Evolutionary conservation across 805 yeast species (phyloP), one percentile per base, ranked within the genome.

Genomic region (Myxozyma geophila): DNA sequence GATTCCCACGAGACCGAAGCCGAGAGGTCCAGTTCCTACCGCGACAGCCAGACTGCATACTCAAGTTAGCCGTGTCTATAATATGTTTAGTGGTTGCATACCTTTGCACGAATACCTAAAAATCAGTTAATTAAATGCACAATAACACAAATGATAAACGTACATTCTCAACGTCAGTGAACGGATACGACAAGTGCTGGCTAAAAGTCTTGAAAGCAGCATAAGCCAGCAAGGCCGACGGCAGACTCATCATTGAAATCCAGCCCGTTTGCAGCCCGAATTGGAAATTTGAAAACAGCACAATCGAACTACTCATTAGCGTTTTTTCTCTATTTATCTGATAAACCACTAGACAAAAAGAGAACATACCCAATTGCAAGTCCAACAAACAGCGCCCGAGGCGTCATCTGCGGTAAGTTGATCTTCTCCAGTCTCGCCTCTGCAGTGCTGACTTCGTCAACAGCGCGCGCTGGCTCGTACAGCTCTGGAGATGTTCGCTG

Each of bases 161-260:
- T 5, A 93, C 98, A 71, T 92, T 93, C 73, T 95, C 98, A n/a
- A 90, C 97, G 67, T 91, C 97, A 0, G 95, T 84, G 71, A 85
- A 85, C 0, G 86, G 86, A 35, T 63, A 58, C 9, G 60, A 23
- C 21, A 67, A 39, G 21, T 62, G 47, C 10, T 56, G 56, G 28
- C 80, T 79, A 1, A 87, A 70, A 3, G 85, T 77, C 70, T 87
- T 90, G 79, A 92, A 93, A 19, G 89, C 78, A 0, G 97, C 88
- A 74, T 86, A 92, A 0, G 96, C 97, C 33, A 93, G 76, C 58
- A 93, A 76, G 0, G 98, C 97, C 4, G 97, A 88, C 0, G 99
- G 98, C 59, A 93, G 79, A 23, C 97, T 89, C 99, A 93, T 95
- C 99, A 93, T 93, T 10, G 97, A 91, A 6, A 95, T 97, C 99